Base-by-base conservation (phyloP, 345 rosid genomes). In the Lepidium didymum region DNA sequence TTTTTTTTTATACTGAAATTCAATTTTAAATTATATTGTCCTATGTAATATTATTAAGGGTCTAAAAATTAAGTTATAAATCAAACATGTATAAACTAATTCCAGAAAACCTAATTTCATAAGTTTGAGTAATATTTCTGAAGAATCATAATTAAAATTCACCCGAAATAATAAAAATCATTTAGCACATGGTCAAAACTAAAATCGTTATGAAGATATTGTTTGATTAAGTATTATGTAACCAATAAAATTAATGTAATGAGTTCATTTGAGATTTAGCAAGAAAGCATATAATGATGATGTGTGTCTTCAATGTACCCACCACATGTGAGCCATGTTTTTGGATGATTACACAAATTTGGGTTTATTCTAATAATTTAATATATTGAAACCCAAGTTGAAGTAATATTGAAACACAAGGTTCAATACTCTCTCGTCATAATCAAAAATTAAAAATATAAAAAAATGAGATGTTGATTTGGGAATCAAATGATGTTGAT, bases 291-390 rank as follows among this genome's bases (percentile, higher is more conserved):
- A 35, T 53, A 59, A 53, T 60, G 51, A 56, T 67, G 46, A 35
- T 43, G 34, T 44, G 56, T 67, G 64, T 74, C 61, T 45, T 60
- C 51, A 45, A 45, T 64, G 65, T 72, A 72, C 45, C 77, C 74
- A 74, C 62, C 68, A 46, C 69, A 68, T 74, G 74, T 74, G 64
- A 67, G 69, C 42, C 34, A 61, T 54, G 78, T 73, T 54, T 38
- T 61, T 29, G 58, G 50, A 61, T 68, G 65, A 60, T 74, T 61
- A 46, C 73, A 53, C 29, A 45, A 45, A 31, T 11, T 14, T 61
- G 63, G 36, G 63, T 37, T 67, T 59, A 51, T 53, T 67, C 63
- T 7, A 23, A 68, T 68, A 44, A 53, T 67, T 52, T 43, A 12
- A 21, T 60, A 21, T 51, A 60, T 43, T 41, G 31, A 50, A 66